These are phyloP conservation scores for Pseudozyma flocculosa DNA, from an alignment of 1,284 basidiomycete species.

Conservation along the genomic window DNA sequence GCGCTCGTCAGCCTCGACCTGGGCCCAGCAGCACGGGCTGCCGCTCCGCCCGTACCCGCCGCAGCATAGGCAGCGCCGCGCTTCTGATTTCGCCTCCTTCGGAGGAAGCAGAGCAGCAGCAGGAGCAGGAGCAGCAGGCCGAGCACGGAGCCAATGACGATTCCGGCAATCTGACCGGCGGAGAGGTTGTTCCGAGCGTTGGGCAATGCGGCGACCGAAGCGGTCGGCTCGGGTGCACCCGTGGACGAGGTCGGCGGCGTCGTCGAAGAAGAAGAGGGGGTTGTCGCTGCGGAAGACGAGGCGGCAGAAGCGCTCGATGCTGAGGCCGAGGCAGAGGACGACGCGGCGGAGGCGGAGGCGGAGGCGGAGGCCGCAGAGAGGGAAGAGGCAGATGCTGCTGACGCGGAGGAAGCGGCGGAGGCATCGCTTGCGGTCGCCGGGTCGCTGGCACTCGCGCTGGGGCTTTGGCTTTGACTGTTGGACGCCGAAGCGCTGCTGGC, in stretches of 20 bases:
- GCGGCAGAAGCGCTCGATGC: neutral
- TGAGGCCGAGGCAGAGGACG: conserved; percentile 4
- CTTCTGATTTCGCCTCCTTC: conserved; percentile 17
- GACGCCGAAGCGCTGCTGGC: neutral
- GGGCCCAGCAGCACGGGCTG: conserved; percentile 1
- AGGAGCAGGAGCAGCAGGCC: conserved; percentile 32
- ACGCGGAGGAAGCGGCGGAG: neutral
- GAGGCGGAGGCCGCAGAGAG: neutral
- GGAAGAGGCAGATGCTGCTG: conserved; percentile 3
- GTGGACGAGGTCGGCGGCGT: too few relatives aligned
- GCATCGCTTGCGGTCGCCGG: neutral
- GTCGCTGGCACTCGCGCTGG: neutral
- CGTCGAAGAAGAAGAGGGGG: too few relatives aligned
- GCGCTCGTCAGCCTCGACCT: neutral
- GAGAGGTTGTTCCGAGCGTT: conserved; percentile 15
- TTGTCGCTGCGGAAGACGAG: neutral
- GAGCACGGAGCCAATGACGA: conserved; percentile 35
- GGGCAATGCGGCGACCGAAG: conserved; percentile 4
- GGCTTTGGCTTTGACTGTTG: too few relatives aligned
- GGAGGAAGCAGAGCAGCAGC: conserved; percentile 22
- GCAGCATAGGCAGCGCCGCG: conserved; percentile 11
- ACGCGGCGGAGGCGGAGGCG: neutral
- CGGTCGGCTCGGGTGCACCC: neutral
- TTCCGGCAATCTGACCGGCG: conserved; percentile 44
- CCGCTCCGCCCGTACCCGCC: conserved; percentile 10